Evolutionary conservation across 805 yeast genomes (phyloP).

Genomic region (Saccharomycopsis synnaedendra): DNA sequence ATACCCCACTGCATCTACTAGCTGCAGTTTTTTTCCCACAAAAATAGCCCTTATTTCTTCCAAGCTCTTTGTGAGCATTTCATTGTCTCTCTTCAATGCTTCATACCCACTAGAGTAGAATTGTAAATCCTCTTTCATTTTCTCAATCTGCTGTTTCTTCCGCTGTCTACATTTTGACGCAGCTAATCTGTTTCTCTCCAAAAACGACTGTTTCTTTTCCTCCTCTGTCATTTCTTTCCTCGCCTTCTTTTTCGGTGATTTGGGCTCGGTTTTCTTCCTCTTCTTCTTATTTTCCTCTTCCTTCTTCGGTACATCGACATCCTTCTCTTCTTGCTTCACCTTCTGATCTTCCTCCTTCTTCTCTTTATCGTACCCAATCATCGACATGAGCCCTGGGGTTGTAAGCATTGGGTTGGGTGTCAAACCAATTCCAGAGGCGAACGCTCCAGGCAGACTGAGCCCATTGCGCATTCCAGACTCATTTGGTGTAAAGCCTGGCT

Average conservation of each 20-base stretch:
- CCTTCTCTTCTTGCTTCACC: slow-evolving; percentile 4
- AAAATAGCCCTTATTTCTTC: slow-evolving; percentile 36
- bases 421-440: slow-evolving; percentile 27
- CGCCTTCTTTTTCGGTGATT: slow-evolving; percentile 26
- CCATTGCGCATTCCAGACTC: slow-evolving; percentile 67
- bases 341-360: slow-evolving; percentile 1
- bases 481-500: slow-evolving; percentile 28
- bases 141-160: slow-evolving; percentile 77
- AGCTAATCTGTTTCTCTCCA: slow-evolving; percentile 90
- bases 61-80: slow-evolving; percentile 48
- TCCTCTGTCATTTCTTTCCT: slow-evolving; percentile 52
- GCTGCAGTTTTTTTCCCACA: slow-evolving; percentile 39
- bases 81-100: slow-evolving; percentile 46
- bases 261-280: slow-evolving; percentile 1
- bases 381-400: slow-evolving; percentile 33
- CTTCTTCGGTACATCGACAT: not conserved
- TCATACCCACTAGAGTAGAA: slow-evolving; percentile 63
- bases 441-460: slow-evolving; percentile 48
- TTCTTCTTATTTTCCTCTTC: slow-evolving; percentile 1
- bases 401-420: slow-evolving; percentile 32
- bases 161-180: slow-evolving; percentile 93
- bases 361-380: slow-evolving; percentile 8
- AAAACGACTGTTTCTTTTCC: slow-evolving; percentile 60
- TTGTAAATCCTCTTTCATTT: slow-evolving; percentile 70
- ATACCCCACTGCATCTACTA: slow-evolving; percentile 34